These are phyloP conservation scores for Paraleonurus japonicus DNA, from an alignment of 257 asterid genomes.

Conservation along the genomic window DNA sequence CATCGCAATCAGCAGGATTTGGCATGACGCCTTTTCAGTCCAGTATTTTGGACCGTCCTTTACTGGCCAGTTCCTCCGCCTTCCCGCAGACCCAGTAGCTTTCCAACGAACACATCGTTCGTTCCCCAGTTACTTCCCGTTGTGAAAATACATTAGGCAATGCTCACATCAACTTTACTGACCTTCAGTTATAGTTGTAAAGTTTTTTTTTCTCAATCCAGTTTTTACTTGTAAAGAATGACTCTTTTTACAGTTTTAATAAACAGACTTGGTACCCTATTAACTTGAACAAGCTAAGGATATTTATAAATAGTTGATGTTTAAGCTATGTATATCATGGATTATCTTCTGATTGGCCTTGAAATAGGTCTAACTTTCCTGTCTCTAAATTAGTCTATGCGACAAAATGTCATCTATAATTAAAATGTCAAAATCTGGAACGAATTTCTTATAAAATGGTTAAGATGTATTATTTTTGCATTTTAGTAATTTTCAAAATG, in stretches of 20 bases:
- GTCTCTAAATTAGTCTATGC: background rate
- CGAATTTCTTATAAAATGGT: background rate
- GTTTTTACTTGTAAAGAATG: constrained; percentile 31
- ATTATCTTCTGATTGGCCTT: background rate
- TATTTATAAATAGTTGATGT: background rate
- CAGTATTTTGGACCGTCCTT: constrained; percentile 59
- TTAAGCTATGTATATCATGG: background rate
- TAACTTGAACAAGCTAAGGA: background rate
- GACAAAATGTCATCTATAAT: background rate
- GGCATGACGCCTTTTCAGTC: constrained; percentile 58
- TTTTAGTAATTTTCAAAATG: no score
- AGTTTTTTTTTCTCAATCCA: constrained; percentile 14
- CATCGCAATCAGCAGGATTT: constrained; percentile 70
- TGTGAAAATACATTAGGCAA: background rate
- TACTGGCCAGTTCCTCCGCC: constrained; percentile 62
- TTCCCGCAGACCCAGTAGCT: constrained; percentile 58
- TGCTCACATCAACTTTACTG: background rate
- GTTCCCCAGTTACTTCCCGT: background rate
- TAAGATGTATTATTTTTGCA: no score
- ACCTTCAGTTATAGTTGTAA: constrained; percentile 17
- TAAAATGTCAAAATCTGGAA: background rate
- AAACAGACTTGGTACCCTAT: background rate
- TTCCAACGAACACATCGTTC: background rate
- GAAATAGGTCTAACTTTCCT: background rate
- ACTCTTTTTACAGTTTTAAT: background rate